Base-by-base conservation (phyloP, 345 rosid genomes). In the Gossypium longicalyx region DNA sequence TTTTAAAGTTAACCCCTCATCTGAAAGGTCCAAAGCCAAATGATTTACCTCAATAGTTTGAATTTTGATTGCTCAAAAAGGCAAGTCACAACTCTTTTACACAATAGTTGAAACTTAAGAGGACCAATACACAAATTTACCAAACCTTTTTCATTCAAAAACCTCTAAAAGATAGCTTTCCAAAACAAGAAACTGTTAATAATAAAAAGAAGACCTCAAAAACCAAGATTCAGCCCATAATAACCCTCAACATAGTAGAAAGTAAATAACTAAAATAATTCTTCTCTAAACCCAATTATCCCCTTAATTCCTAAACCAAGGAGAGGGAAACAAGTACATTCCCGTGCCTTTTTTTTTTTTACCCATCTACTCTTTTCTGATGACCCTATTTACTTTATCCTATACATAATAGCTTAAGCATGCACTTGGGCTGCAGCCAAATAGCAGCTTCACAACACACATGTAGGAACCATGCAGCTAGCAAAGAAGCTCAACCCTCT, bases 391-490 rank as follows among this genome's bases (percentile, higher is more conserved):
- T 49, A 69, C 25, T 54, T 25, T 9, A 51, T 51, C 60, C 60
- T 69, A 69, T 69, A 51, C 56, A 69, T 17, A 17, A 48, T 4
- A 64, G 8, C 15, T 64, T 10, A 41, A 19, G 65, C 70, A 66
- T 44, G 70, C 52, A 49, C 38, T 57, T 29, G 9, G 23, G 17
- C 59, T 9, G 6, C 52, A 15, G 58, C 47, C 25, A n/a, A 2
- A 23, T 22, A 22, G 27, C 73, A 17, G 60, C 80, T 77, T 89
- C 87, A 88, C 62, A 74, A 74, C 44, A 77, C 81, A 81, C 89
- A 82, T 57, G 85, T 76, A 12, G 98, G 97, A 80, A 84, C 38
- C 86, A 87, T 82, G 86, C 99, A 95, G 86, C 94, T 87, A 49
- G 94, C 74, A 79, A 93, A 85, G 84, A 91, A 83, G 29, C 96